A percentile compares a stretch with the other conserved stretches of the same genome.
phyloP scores from a whole-genome alignment of 495 filamentous ascomycete species.

The Aspergillus kassunensis region DNA sequence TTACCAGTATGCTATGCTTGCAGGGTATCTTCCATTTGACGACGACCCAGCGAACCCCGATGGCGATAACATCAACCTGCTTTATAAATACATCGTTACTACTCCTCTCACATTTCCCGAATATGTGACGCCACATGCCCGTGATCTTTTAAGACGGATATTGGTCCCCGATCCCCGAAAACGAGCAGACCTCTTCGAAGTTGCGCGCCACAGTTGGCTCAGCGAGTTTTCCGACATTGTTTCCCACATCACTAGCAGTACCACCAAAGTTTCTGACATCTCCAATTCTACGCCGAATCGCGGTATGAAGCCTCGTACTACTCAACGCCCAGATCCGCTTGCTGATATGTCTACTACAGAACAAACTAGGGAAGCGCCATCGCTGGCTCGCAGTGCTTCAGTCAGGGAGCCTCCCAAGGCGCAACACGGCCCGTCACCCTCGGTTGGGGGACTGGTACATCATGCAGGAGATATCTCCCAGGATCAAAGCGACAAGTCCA shows the following conservation, averaged over 20 bases:
- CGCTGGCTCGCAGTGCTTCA: slow-evolving; percentile 78
- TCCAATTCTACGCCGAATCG: slow-evolving; percentile 69
- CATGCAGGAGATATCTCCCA: slow-evolving; percentile 75
- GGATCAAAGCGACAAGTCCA: slow-evolving; percentile 60
- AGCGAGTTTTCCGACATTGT: slow-evolving; percentile 94
- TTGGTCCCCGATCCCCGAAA: slow-evolving; percentile 95
- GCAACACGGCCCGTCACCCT: slow-evolving; percentile 49
- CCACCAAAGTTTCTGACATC: slow-evolving; percentile 82
- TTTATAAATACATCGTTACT: slow-evolving; percentile 99
- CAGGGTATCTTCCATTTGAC: slow-evolving; percentile 97
- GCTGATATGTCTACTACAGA: slow-evolving; percentile 38
- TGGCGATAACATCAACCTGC: slow-evolving; percentile 96
- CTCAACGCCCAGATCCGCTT: neutral
- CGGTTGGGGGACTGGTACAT: slow-evolving; percentile 64
- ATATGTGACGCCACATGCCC: slow-evolving; percentile 96
- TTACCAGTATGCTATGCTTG: slow-evolving; percentile 92
- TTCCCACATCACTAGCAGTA: slow-evolving; percentile 91
- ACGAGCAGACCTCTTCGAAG: slow-evolving; percentile 94
- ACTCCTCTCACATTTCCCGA: slow-evolving; percentile 97
- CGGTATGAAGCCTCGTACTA: slow-evolving; percentile 44
- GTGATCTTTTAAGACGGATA: slow-evolving; percentile 87
- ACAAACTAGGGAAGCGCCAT: slow-evolving; percentile 54
- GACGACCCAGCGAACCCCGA: slow-evolving; percentile 98
- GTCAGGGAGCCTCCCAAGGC: slow-evolving; percentile 83
- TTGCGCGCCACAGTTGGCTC: slow-evolving; percentile 96